Evolutionary conservation across 805 yeast genomes (phyloP).

Genomic region (Cyberlindnera amylophila): DNA sequence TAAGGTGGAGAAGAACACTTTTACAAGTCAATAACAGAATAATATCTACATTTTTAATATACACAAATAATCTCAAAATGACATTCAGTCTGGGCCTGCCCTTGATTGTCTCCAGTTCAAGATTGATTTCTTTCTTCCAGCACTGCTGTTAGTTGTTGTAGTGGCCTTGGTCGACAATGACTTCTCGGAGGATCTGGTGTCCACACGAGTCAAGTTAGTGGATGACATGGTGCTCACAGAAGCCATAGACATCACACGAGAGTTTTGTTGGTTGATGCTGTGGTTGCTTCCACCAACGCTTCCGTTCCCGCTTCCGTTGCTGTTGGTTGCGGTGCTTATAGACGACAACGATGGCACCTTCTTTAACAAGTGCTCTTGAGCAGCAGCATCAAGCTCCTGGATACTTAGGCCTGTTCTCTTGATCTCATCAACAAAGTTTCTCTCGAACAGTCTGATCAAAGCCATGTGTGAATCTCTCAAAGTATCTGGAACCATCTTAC

Average conservation of each 20-base stretch:
- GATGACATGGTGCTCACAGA: constrained; percentile 9
- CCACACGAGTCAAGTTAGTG: constrained; percentile 23
- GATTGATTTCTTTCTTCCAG: constrained; percentile 27
- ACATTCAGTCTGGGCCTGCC: constrained; percentile 8
- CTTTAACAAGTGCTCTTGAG: constrained; percentile 17
- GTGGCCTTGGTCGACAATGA: constrained; percentile 19
- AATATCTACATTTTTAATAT: no score
- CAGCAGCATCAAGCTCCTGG: constrained; percentile 23
- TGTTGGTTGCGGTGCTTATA: constrained; percentile 3
- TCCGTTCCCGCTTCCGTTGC: background rate
- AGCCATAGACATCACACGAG: constrained; percentile 10
- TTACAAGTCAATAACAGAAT: no score
- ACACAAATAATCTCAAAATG: no score
- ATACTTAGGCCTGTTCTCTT: constrained; percentile 29
- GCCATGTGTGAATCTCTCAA: constrained; percentile 65
- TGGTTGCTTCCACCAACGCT: background rate
- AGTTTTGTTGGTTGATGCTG: background rate
- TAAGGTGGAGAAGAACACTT: no score
- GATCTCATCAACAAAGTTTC: constrained; percentile 69
- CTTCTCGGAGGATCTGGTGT: constrained; percentile 28
- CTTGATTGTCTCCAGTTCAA: constrained; percentile 34
- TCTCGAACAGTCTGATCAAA: constrained; percentile 54
- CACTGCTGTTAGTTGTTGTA: constrained; percentile 12
- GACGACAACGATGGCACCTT: constrained; percentile 20
- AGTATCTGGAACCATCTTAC: constrained; percentile 50